Conservation (phyloP, 139 green algal species). For the Tetradesmus lagerheimii region DNA sequence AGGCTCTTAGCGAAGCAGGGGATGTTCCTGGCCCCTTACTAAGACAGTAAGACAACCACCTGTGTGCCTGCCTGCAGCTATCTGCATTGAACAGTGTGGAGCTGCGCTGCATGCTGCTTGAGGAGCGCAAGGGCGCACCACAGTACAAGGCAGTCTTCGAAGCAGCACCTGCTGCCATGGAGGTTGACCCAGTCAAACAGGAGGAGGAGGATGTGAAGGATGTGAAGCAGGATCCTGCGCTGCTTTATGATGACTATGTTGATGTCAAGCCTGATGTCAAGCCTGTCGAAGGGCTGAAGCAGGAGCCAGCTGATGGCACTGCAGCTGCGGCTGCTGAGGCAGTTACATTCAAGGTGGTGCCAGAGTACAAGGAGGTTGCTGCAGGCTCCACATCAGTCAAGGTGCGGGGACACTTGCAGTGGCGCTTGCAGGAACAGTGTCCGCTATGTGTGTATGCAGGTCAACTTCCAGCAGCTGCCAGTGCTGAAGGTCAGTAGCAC, state of each 20-base stretch:
- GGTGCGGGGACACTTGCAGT: constrained; percentile 2
- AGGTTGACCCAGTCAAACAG: neutral
- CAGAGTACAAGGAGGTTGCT: constrained; percentile 47
- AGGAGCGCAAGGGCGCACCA: neutral
- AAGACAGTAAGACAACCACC: no score
- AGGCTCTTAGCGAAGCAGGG: no score
- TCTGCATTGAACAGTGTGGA: neutral
- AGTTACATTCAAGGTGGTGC: constrained; percentile 22
- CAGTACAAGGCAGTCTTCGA: constrained; percentile 13
- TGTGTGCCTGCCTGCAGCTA: constrained; percentile 34
- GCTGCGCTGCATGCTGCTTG: constrained; percentile 34
- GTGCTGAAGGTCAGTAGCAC: no score
- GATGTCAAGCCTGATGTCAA: neutral
- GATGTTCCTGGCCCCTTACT: no score
- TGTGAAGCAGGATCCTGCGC: no score
- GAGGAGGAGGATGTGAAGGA: no score
- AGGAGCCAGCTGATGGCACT: neutral
- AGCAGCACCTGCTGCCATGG: neutral
- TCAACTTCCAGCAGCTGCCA: neutral
- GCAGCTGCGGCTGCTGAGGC: neutral
- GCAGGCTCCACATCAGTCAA: neutral
- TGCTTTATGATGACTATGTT: neutral
- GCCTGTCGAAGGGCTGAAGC: neutral
- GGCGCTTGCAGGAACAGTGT: neutral
- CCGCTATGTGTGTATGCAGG: neutral